Conservation (phyloP, 495 filamentous ascomycete genomes). For the Poronia punctata region DNA sequence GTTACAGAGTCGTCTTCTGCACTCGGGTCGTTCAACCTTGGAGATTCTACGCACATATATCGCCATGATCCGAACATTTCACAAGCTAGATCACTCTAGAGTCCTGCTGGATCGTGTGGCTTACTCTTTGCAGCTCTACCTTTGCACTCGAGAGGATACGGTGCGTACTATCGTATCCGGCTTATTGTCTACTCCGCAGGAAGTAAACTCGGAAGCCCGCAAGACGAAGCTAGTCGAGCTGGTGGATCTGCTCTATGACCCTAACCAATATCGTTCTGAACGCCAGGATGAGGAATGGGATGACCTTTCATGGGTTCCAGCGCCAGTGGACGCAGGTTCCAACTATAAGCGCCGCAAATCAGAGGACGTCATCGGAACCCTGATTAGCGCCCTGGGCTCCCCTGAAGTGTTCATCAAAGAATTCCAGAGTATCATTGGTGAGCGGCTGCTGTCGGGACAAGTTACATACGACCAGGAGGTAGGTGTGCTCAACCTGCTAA, state of each 20-base stretch:
- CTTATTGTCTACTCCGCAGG: slow-evolving; percentile 61
- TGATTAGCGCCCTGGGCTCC: slow-evolving; percentile 80
- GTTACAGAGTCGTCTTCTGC: slow-evolving; percentile 66
- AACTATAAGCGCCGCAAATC: slow-evolving; percentile 86
- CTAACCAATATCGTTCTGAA: slow-evolving; percentile 43
- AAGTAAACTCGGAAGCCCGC: slow-evolving; percentile 37
- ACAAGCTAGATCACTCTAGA: slow-evolving; percentile 81
- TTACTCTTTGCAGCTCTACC: slow-evolving; percentile 72
- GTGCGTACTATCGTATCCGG: slow-evolving; percentile 81
- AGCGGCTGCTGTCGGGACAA: slow-evolving; percentile 69
- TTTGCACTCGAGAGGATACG: slow-evolving; percentile 91
- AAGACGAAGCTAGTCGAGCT: slow-evolving; percentile 59
- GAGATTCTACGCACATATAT: slow-evolving; percentile 89
- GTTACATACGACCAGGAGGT: slow-evolving; percentile 65
- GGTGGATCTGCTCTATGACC: slow-evolving; percentile 62
- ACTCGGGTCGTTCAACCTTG: slow-evolving; percentile 81
- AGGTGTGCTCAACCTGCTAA: slow-evolving; percentile 76
- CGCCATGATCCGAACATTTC: slow-evolving; percentile 82
- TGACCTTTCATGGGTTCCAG: slow-evolving; percentile 86
- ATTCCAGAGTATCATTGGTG: slow-evolving; percentile 76
- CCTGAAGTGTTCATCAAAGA: slow-evolving; percentile 90
- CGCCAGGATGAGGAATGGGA: slow-evolving; percentile 59
- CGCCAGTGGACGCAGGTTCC: slow-evolving; percentile 85
- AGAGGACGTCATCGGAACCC: slow-evolving; percentile 83
- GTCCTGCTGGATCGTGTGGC: slow-evolving; percentile 85